Evolutionary conservation across 441 rosid genomes (phyloP), one percentile per base, ranked within the genome.

Genomic region (Populus tomentosa): DNA sequence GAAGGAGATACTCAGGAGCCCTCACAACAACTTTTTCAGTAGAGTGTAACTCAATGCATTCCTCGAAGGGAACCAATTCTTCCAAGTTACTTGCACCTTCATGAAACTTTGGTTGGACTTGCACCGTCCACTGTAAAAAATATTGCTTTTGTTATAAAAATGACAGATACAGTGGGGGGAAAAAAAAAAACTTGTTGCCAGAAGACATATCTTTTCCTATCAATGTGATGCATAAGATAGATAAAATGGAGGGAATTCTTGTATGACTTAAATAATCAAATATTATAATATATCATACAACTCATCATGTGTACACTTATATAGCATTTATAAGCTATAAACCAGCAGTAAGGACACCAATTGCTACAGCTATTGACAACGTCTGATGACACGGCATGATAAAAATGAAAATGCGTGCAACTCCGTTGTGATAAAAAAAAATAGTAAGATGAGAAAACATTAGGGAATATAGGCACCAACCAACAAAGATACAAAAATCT

Each of bases 31-130:
- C 80, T 79, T 89, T 88, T 21, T 87, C 90, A 69, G 91, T 91
- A 74, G 99, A 93, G 70, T 83, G 90, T 82, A 97, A 84, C 87
- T 92, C 91, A 80, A 97, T 82, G 79, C 93, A 93, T 82, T 97
- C 98, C 90, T 97, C 98, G 77, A 94, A 94, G 42, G 98, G 98
- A 78, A 92, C 98, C 86, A 97, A 81, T 74, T 97, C 98, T 81
- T 97, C 94, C 80, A 94, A 80, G 77, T 94, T 91, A 87, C 90
- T 91, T 74, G 95, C 98, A 83, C 88, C 98, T 83, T 97, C 98
- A 83, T 92, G 98, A 89, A 97, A 97, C 85, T 89, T 89, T 21
- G 99, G 99, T 67, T 89, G 91, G 82, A 97, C 87, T 87, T 88
- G 93, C 74, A 94, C 91, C 0, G 97, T 85, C 99, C 99, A 97